Base-by-base conservation (phyloP, 2,329 filamentous ascomycete species). In the Xylariomycetidae sp. region DNA sequence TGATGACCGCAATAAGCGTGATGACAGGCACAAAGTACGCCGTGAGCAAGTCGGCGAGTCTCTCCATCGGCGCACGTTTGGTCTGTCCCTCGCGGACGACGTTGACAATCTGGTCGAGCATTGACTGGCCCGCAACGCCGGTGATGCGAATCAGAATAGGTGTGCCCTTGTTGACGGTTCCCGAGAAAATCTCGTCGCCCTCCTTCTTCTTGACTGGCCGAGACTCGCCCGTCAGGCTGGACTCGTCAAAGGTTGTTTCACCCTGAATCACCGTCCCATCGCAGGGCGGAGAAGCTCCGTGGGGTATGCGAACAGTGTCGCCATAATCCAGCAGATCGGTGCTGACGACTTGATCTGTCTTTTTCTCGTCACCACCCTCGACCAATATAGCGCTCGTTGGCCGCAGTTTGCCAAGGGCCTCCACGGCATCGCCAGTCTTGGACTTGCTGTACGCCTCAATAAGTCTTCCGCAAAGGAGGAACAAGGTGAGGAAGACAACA, bases 391-490 rank as follows among this genome's bases (percentile, higher is more conserved):
- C 88, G 32, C 85, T 83, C 0, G 74, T 79, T 0, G 89, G 88
- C 12, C 85, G 74, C 19, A 95, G 69, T 41, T 82, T 86, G 2
- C 82, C 81, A 4, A 95, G 66, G 40, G 83, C 79, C 20, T 84
- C 78, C 2, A 95, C 82, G 1, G 89, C 89, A 55, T 93, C 84
- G 1, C 88, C 88, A 0, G 89, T 87, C 51, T 83, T 90, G 1
- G 87, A 82, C 60, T 95, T 95, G 68, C 85, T 94, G 63, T 92
- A 93, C 1, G 85, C 81, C 63, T 95, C 90, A 10, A 89, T 76
- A 29, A 83, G 71, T n/a, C 82, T 70, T 2, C 81, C 80, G 19
- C 71, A 58, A 1, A 95, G 76, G 15, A 95, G 72, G 55, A 95
- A 95, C 42, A 95, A 70, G 0, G 89, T 95, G 36, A 95, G 58